Base-by-base conservation (phyloP, 148 eudicot genomes). In the Fagopyrum esculentum region DNA sequence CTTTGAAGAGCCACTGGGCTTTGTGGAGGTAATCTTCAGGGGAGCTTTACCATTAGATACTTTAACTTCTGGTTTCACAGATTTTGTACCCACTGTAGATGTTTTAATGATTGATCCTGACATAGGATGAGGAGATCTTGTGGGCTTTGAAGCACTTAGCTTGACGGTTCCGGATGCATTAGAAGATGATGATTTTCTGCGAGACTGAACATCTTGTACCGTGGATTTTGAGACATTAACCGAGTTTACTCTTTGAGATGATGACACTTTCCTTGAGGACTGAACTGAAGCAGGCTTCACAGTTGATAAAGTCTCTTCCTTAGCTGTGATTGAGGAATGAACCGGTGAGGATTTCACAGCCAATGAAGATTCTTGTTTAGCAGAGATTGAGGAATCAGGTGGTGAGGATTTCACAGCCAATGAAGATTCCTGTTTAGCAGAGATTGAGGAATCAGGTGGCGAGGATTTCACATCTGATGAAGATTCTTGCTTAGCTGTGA, bases 141-240 rank as follows among this genome's bases (percentile, higher is more conserved):
- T 4, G 69, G 69, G 69, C 35, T 63, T 63, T 30, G 69, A 29
- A 63, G 44, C 13, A 30, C 69, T 30, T 63, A 10, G 69, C 45
- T 1, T 9, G 9, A 3, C 6, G 2, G 69, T 10, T 30, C 44
- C 69, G 11, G 69, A 29, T 13, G 6, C 19, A 40, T 66, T 13
- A 35, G 19, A 40, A 12, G 30, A 66, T 12, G 22, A 66, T 40
- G 71, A 66, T 45, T 43, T 66, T 46, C 71, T 66, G 12, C 71
- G 71, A 66, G 86, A 84, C 40, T 73, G 45, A 51, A 77, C 80
- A 75, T 82, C 81, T 55, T 43, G 75, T 84, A 82, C 81, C 66
- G 80, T 73, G 69, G 77, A 77, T 79, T 74, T 78, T 45, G 87
- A 78, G 57, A 83, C 49, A 49, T 78, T 77, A 13, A 77, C 16